A percentile compares a stretch with the other conserved stretches of the same genome.
phyloP scores from a whole-genome alignment of 306 rosid species.

The Lathyrus oleraceus region DNA sequence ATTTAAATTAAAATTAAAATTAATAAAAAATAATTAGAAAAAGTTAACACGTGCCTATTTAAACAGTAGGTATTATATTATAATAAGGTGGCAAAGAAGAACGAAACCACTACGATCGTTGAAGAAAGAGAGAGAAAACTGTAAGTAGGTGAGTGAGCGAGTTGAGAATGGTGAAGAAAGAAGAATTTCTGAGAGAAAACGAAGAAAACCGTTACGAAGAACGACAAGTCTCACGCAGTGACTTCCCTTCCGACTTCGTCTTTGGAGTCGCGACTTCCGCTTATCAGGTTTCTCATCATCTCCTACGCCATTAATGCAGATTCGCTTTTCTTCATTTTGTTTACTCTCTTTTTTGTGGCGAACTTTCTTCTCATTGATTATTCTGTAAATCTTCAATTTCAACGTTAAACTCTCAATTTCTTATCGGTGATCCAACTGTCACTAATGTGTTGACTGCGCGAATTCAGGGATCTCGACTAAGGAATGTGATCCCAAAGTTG shows the following conservation, averaged over 20 bases:
- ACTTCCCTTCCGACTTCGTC: conserved; percentile 76
- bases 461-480: background rate
- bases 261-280: conserved; percentile 92
- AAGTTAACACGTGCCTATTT: no score
- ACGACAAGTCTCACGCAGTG: conserved; percentile 51
- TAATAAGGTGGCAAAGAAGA: background rate
- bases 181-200: conserved; percentile 34
- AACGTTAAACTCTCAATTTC: background rate
- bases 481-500: background rate
- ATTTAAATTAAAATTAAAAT: no score
- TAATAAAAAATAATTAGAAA: no score
- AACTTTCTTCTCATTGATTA: background rate
- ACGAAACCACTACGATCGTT: background rate
- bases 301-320: background rate
- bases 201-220: conserved; percentile 31
- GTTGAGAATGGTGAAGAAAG: conserved; percentile 52
- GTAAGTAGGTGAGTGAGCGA: background rate
- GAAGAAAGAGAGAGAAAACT: background rate
- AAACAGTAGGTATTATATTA: no score
- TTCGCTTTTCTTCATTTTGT: background rate
- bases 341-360: background rate
- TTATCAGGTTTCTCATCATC: conserved; percentile 59
- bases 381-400: background rate
- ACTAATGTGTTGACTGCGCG: background rate
- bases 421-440: background rate